Percentiles rank a stretch among this genome's conserved stretches.
These are phyloP conservation scores for Yarrowia osloensis DNA, from an alignment of 805 yeast genomes.

Conservation along the genomic window DNA sequence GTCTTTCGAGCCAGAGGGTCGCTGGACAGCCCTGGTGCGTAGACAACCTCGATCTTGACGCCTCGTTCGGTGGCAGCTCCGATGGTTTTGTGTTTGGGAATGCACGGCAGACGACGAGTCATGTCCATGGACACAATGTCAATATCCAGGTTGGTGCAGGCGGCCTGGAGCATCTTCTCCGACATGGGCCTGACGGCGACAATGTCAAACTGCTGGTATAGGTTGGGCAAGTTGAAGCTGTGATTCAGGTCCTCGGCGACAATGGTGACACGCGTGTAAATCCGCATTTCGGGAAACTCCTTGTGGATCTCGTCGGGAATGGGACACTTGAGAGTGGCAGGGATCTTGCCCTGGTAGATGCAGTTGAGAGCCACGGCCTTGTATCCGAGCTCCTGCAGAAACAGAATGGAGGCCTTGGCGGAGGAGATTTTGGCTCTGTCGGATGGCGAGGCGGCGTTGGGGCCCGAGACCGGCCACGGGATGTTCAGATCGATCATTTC, in stretches of 20 bases:
- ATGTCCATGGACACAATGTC: conserved; percentile 79
- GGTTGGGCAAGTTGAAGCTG: conserved; percentile 57
- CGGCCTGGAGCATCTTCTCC: conserved; percentile 75
- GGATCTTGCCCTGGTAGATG: conserved; percentile 36
- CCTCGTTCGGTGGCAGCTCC: conserved; percentile 86
- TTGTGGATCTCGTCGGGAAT: conserved; percentile 44
- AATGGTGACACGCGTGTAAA: conserved; percentile 74
- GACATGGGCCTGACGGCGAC: conserved; percentile 77
- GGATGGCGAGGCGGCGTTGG: conserved; percentile 13
- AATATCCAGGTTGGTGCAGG: conserved; percentile 73
- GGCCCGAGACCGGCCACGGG: conserved; percentile 25
- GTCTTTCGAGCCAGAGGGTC: conserved; percentile 52
- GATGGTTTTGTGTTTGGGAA: conserved; percentile 77
- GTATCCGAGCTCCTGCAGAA: conserved; percentile 51
- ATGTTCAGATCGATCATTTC: conserved; percentile 28
- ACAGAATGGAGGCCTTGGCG: conserved; percentile 11
- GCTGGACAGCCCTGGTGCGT: conserved; percentile 42
- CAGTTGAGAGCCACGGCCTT: conserved; percentile 77
- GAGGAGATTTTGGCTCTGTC: not conserved
- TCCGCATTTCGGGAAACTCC: conserved; percentile 47
- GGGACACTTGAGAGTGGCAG: conserved; percentile 42
- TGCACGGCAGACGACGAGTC: conserved; percentile 65
- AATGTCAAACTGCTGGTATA: conserved; percentile 64
- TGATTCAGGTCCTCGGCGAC: conserved; percentile 76
- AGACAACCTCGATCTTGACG: conserved; percentile 75